Base-by-base conservation (phyloP, 1,284 basidiomycete genomes). In the Ustilago bromivora region DNA sequence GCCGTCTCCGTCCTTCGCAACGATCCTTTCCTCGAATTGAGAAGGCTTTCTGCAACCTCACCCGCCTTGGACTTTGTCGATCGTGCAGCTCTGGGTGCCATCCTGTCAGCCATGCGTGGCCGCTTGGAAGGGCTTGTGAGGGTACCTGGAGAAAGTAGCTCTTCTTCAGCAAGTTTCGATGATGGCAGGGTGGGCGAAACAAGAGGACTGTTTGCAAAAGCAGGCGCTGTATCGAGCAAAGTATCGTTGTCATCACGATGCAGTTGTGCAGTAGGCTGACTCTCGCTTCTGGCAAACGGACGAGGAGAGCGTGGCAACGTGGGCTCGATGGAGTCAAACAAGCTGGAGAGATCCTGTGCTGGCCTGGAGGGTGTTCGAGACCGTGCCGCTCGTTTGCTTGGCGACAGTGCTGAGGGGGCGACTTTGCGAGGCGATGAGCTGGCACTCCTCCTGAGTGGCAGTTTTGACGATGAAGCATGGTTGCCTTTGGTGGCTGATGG, bases 291-390 rank as follows among this genome's bases (percentile, higher is more conserved):
- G 7, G 52, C 56, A 34, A 76, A 76, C 6, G 74, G 66, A 43
- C 56, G 53, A 38, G 66, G 69, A 32, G 66, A 15, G 10, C 51
- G 65, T 31, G 61, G 61, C 38, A 71, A 23, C 9, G 65, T 64
- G 11, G 68, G 58, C 38, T 67, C 58, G 58, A 76, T 76, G 49
- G 64, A 61, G 43, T 76, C 74, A 51, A 76, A 76, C 19, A 76
- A 66, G 43, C 66, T 66, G 34, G 61, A 41, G 41, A 76, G 69
- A 19, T 76, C 74, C 49, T 76, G 66, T 11, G 74, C 69, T 28
- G 74, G 74, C 6, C 69, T 58, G 12, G 74, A 69, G 0, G 74
- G 74, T 4, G 74, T 76, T 28, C 65, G 66, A 9, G 74, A 68
- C 5, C 59, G 65, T 23, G 69, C 68, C 3, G 32, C 41, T 15